A percentile compares a stretch with the other conserved stretches of the same genome.
These are phyloP conservation scores for Chaetomium globosum DNA, from an alignment of 2,329 filamentous ascomycete genomes.

Conservation along the genomic window DNA sequence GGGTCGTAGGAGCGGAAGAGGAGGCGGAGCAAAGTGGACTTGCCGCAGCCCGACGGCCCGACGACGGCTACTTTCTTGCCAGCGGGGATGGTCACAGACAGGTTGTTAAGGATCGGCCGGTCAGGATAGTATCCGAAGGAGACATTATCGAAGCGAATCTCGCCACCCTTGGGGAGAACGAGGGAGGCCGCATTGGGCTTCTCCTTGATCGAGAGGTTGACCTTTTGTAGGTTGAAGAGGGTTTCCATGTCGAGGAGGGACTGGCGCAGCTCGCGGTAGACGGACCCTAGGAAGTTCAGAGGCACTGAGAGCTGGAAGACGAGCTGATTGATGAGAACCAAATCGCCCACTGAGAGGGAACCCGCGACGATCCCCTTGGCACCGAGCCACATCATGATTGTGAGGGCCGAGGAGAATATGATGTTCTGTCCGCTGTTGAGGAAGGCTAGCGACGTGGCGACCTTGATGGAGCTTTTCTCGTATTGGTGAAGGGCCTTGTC, in stretches of 20 bases:
- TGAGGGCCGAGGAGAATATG: slow-evolving; percentile 92
- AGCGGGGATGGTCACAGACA: slow-evolving; percentile 86
- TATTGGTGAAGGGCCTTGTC: slow-evolving; percentile 84
- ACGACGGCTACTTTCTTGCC: slow-evolving; percentile 96
- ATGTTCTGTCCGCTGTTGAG: slow-evolving; percentile 95
- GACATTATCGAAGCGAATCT: slow-evolving; percentile 94
- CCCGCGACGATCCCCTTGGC: slow-evolving; percentile 84
- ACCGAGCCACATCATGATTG: slow-evolving; percentile 97
- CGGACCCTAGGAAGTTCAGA: slow-evolving; percentile 95
- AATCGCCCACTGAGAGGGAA: slow-evolving; percentile 83
- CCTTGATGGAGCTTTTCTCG: slow-evolving; percentile 93
- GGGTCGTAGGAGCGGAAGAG: slow-evolving; percentile 95
- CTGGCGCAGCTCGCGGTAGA: slow-evolving; percentile 93
- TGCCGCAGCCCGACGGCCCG: slow-evolving; percentile 92
- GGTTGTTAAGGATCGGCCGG: slow-evolving; percentile 81
- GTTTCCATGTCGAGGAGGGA: slow-evolving; percentile 98
- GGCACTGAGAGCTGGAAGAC: slow-evolving; percentile 97
- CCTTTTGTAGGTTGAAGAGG: slow-evolving; percentile 94
- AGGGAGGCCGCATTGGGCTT: slow-evolving; percentile 73
- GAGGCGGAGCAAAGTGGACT: slow-evolving; percentile 87
- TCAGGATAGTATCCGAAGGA: slow-evolving; percentile 89
- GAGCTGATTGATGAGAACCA: slow-evolving; percentile 98
- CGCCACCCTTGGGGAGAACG: slow-evolving; percentile 72
- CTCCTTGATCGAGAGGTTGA: slow-evolving; percentile 86
- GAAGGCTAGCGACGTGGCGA: slow-evolving; percentile 88